Conservation (phyloP, 768 basidiomycete genomes). For the Rhodotorula babjevae region DNA sequence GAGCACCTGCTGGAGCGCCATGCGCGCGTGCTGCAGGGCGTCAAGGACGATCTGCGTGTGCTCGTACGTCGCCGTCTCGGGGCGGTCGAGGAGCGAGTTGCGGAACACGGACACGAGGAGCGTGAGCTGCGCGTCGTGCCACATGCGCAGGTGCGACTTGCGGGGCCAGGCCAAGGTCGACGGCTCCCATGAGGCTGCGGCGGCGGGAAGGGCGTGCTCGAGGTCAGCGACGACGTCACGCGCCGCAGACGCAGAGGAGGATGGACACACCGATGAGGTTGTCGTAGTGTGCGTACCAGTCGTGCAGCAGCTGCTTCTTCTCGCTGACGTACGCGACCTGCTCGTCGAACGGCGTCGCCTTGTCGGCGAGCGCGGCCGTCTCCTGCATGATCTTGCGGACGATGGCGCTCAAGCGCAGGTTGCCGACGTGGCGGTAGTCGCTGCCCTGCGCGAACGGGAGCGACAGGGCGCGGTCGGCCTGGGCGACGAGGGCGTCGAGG, state of each 20-base stretch:
- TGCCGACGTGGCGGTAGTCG: slow-evolving; percentile 19
- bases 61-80: neutral
- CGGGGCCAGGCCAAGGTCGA: slow-evolving; percentile 13
- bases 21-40: neutral
- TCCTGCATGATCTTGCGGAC: slow-evolving; percentile 5
- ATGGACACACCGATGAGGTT: neutral
- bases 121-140: slow-evolving; percentile 8
- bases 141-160: slow-evolving; percentile 5
- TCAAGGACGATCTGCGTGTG: slow-evolving; percentile 3
- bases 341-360: neutral
- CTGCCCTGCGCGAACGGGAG: neutral
- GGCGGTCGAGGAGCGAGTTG: slow-evolving; percentile 7
- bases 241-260: neutral
- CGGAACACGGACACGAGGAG: slow-evolving; percentile 1
- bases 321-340: neutral
- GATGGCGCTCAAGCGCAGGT: slow-evolving; percentile 13
- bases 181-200: neutral
- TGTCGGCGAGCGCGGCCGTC: neutral
- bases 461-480: slow-evolving; percentile 12
- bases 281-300: slow-evolving; percentile 14
- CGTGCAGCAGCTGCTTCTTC: neutral
- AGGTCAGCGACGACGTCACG: neutral
- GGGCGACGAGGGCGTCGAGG: neutral
- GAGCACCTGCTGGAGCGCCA: slow-evolving; percentile 6
- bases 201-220: neutral